Evolutionary conservation across 352 stramenopile genomes (phyloP).

Genomic region (Phytophthora colocasiae): DNA sequence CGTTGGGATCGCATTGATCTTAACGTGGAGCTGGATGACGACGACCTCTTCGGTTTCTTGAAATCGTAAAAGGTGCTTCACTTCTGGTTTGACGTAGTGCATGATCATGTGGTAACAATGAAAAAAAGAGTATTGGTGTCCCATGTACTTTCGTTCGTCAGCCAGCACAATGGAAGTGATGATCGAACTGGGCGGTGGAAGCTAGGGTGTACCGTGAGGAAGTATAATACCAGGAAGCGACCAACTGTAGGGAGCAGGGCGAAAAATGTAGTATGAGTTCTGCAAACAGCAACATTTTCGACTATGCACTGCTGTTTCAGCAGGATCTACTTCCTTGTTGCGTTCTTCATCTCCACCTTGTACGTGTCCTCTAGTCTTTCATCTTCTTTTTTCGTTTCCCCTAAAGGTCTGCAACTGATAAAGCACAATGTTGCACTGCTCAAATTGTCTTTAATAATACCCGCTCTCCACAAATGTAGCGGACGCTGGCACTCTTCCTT

Average conservation of each 20-base stretch:
- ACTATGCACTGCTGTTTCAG: slow-evolving; percentile 12
- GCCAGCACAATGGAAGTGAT: background rate
- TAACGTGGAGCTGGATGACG: slow-evolving; percentile 84
- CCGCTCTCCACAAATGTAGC: background rate
- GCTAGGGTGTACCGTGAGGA: slow-evolving; percentile 29
- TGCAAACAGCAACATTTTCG: slow-evolving; percentile 19
- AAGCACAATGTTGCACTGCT: background rate
- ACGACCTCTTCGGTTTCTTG: slow-evolving; percentile 89
- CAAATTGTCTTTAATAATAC: slow-evolving; percentile 24
- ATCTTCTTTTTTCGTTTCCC: slow-evolving; percentile 12
- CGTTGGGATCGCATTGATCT: slow-evolving; percentile 85
- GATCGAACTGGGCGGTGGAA: slow-evolving; percentile 3
- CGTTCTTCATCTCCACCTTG: slow-evolving; percentile 4
- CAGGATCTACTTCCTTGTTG: slow-evolving; percentile 10
- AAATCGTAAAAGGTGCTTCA: slow-evolving; percentile 58
- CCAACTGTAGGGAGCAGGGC: slow-evolving; percentile 10
- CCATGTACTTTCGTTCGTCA: slow-evolving; percentile 10
- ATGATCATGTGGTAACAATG: slow-evolving; percentile 40
- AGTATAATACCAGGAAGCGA: slow-evolving; percentile 19
- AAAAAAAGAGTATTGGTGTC: slow-evolving; percentile 29
- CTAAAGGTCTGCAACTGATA: slow-evolving; percentile 8
- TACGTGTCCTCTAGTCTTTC: background rate
- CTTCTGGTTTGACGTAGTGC: slow-evolving; percentile 27
- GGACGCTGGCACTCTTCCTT: slow-evolving; percentile 2
- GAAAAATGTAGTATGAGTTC: slow-evolving; percentile 21